Base-by-base conservation (phyloP, 768 basidiomycete species). In the Suillus spraguei region DNA sequence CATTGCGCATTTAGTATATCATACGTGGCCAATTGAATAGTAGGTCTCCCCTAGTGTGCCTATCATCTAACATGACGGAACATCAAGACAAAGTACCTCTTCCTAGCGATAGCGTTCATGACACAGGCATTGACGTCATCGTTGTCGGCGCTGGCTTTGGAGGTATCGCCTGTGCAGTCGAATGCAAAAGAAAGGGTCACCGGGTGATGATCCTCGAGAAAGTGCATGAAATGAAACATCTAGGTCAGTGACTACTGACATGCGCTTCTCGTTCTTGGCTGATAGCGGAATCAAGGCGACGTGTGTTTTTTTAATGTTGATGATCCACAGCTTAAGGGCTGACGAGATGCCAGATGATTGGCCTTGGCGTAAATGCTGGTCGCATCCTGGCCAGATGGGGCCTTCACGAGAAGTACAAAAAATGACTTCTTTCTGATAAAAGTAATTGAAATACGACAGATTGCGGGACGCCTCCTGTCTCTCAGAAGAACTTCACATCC, bases 161-260 rank as follows among this genome's bases (percentile, higher is more conserved):
- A 4, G 76, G 73, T 4, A 62, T 78, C 5, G 69, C 69, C 4
- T 71, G 70, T 53, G 73, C 72, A 13, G 68, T 78, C 47, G 73
- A 72, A 60, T 68, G 66, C 35, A 67, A 67, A 20, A 52, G 69
- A 22, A 68, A 64, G 47, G 66, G 67, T 5, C 70, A 69, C 65
- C 62, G 70, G 11, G 69, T 70, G 33, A 64, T 44, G 33, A 53
- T 75, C 22, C 58, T 71, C n/a, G 69, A 71, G 60, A 67, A 68
- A 54, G 66, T 68, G 42, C 60, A 60, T 28, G 62, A 65, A 46
- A 59, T 69, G 46, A 61, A 60, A 13, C 55, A 61, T 8, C 55
- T 68, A 42, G 66, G 67, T 67, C 56, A 63, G 67, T 65, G 38
- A 47, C 56, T 60, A 39, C 50, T 28, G 28, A 28, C 58, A 22